Conservation (phyloP, 2,329 filamentous ascomycete genomes). For the Colletotrichum chrysophilum region DNA sequence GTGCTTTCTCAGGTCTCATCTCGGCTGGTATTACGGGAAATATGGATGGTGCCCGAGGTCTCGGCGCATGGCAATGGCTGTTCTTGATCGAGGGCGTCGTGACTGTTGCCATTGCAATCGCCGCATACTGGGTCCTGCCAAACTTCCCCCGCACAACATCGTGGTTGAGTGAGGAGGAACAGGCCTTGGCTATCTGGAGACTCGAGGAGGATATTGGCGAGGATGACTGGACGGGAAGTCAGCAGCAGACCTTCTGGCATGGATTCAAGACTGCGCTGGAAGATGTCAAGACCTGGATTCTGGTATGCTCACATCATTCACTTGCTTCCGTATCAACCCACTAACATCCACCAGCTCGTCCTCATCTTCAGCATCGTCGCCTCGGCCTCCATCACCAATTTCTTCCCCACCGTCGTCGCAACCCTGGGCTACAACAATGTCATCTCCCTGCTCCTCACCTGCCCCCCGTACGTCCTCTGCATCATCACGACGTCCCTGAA, state of each 20-base stretch:
- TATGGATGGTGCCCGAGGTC: conserved; percentile 62
- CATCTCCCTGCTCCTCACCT: conserved; percentile 66
- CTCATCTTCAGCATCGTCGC: conserved; percentile 63
- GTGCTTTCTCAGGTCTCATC: conserved; percentile 73
- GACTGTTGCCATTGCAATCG: conserved; percentile 65
- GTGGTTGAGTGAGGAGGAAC: conserved; percentile 38
- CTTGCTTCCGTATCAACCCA: rapidly evolving
- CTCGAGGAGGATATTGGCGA: conserved; percentile 69
- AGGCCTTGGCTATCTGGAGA: conserved; percentile 62
- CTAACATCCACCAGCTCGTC: conserved; percentile 43
- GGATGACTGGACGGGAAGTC: conserved; percentile 64
- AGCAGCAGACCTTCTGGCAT: conserved; percentile 59
- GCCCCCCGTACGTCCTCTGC: conserved; percentile 68
- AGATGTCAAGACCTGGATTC: conserved; percentile 65
- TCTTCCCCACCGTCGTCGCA: conserved; percentile 73
- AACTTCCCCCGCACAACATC: conserved; percentile 60
- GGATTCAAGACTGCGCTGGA: conserved; percentile 60
- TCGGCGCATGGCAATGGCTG: conserved; percentile 69
- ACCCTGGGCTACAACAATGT: conserved; percentile 69
- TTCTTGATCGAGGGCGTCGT: conserved; percentile 75
- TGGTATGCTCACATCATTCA: conserved; percentile 40
- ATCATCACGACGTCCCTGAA: conserved; percentile 68
- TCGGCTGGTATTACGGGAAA: conserved; percentile 70
- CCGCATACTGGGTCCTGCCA: conserved; percentile 65
- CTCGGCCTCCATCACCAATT: conserved; percentile 67